Conservation (phyloP, 371 early-diverging fungal species). For the Mortierella sp. region DNA sequence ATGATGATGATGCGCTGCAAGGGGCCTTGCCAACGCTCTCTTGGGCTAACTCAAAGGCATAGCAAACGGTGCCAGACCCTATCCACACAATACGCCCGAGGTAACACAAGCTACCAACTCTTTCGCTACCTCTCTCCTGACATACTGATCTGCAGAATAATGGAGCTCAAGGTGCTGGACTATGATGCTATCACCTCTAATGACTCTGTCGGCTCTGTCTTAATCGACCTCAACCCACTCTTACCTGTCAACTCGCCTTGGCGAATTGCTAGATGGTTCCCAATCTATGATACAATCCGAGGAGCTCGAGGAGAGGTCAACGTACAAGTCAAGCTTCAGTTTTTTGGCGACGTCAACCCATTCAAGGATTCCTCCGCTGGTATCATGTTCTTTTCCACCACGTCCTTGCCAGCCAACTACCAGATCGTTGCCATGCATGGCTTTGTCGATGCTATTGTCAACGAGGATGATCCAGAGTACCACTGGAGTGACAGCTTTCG, state of each 20-base stretch:
- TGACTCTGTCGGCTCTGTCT: slow-evolving; percentile 78
- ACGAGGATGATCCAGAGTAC: slow-evolving; percentile 80
- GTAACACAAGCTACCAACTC: too few species aligned
- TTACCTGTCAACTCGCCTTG: slow-evolving; percentile 58
- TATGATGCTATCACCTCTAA: slow-evolving; percentile 82
- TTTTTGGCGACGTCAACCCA: slow-evolving; percentile 78
- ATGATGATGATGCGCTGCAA: too few species aligned
- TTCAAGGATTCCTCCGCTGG: slow-evolving; percentile 71
- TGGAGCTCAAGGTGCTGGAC: slow-evolving; percentile 79
- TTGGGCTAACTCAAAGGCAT: too few species aligned
- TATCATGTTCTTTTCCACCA: slow-evolving; percentile 72
- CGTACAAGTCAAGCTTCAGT: slow-evolving; percentile 72
- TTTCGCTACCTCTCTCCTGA: too few species aligned
- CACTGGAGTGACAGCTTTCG: slow-evolving; percentile 74
- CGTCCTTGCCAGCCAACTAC: slow-evolving; percentile 59
- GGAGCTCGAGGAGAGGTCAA: slow-evolving; percentile 78
- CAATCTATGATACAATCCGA: slow-evolving; percentile 71
- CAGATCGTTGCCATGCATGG: slow-evolving; percentile 63
- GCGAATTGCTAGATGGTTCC: slow-evolving; percentile 81
- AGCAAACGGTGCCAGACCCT: too few species aligned
- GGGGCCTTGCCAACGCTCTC: too few species aligned
- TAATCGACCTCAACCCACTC: slow-evolving; percentile 78
- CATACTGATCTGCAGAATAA: slow-evolving; percentile 77
- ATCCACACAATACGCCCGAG: too few species aligned
- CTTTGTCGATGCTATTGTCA: slow-evolving; percentile 70